These are phyloP conservation scores for Ascomycota sp. DNA, from an alignment of 2,329 filamentous ascomycete genomes.

Conservation along the genomic window DNA sequence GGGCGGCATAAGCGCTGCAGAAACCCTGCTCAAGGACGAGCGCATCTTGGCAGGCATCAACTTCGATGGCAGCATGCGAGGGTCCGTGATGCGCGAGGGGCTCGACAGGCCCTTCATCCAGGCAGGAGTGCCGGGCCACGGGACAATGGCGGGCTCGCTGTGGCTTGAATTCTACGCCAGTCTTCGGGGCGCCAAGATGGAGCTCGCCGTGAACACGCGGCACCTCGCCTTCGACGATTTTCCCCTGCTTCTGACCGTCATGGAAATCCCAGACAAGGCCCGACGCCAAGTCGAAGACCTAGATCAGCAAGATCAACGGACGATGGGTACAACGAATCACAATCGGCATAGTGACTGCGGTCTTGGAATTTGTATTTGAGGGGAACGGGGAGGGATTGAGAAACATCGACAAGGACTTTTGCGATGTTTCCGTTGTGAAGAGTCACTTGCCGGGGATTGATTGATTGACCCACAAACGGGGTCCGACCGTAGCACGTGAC, in stretches of 20 bases:
- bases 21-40: constrained; percentile 8
- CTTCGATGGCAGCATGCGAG: constrained; percentile 14
- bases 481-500: too few species aligned
- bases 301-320: constrained; percentile 1
- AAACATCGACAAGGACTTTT: neutral
- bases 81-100: constrained; percentile 4
- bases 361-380: neutral
- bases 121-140: constrained; percentile 4
- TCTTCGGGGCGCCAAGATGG: constrained; percentile 2
- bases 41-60: constrained; percentile 15
- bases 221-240: constrained; percentile 7
- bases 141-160: constrained; percentile 4
- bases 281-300: neutral
- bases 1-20: constrained; percentile 13
- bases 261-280: neutral
- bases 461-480: too few species aligned
- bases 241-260: constrained; percentile 1
- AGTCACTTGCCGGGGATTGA: neutral
- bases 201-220: constrained; percentile 4
- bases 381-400: neutral
- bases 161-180: constrained; percentile 4
- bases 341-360: neutral
- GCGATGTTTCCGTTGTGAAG: neutral
- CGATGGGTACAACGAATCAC: neutral
- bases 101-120: constrained; percentile 6